phyloP scores from a whole-genome alignment of 768 basidiomycete species.

The Rhodotorula sphaerocarpa region DNA sequence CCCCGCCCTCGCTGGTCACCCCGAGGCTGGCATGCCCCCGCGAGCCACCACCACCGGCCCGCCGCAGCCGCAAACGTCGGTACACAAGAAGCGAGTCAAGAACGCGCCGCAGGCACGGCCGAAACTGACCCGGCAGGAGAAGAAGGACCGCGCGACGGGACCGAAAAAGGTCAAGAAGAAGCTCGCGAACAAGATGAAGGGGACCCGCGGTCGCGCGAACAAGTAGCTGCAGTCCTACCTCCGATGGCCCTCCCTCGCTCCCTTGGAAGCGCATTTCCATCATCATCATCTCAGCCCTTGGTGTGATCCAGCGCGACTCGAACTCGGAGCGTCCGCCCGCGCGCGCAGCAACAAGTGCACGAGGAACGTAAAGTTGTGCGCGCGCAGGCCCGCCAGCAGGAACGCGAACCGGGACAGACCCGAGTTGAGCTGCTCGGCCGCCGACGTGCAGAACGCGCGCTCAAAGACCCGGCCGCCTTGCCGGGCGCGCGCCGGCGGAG shows the following conservation, averaged over 20 bases:
- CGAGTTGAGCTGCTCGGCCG: constrained; percentile 32
- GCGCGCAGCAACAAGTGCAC: constrained; percentile 8
- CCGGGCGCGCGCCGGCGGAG: too few relatives aligned
- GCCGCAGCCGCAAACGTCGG: neutral
- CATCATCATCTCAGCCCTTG: neutral
- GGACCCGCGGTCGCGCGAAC: constrained; percentile 18
- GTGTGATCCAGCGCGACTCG: too few relatives aligned
- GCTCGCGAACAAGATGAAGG: constrained; percentile 20
- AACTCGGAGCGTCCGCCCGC: too few relatives aligned
- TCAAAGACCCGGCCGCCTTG: neutral
- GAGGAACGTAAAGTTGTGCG: constrained; percentile 26
- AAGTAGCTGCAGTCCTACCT: neutral
- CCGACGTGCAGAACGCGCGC: constrained; percentile 26
- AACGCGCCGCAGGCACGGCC: constrained; percentile 19
- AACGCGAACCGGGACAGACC: constrained; percentile 7
- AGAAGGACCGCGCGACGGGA: constrained; percentile 27
- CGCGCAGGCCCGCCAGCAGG: constrained; percentile 9
- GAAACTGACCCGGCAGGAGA: constrained; percentile 28
- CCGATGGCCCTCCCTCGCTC: neutral
- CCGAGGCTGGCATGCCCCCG: too few relatives aligned
- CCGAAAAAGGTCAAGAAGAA: constrained; percentile 30
- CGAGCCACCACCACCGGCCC: neutral
- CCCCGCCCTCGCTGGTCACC: neutral
- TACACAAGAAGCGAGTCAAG: constrained; percentile 29
- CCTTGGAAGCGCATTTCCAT: neutral